phyloP scores from a whole-genome alignment of 371 early-diverging fungal genomes.

The Mucor ambiguus region DNA sequence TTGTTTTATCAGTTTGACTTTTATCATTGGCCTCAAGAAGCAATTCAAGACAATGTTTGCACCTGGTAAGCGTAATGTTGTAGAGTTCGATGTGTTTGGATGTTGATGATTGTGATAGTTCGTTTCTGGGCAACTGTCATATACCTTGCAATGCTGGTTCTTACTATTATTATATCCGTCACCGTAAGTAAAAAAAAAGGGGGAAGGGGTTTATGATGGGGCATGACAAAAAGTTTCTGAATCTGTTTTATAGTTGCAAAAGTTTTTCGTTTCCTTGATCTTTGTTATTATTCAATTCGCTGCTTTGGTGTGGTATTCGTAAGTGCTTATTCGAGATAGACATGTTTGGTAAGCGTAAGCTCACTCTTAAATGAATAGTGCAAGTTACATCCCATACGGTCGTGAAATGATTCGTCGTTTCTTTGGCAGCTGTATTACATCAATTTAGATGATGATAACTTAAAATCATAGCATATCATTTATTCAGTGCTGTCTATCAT shows the following conservation, averaged over 20 bases:
- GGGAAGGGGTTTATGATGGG: not conserved
- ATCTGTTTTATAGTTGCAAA: constrained; percentile 33
- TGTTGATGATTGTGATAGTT: constrained; percentile 13
- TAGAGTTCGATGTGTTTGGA: not conserved
- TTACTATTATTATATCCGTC: constrained; percentile 37
- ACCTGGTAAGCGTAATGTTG: constrained; percentile 51
- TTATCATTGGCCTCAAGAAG: constrained; percentile 83
- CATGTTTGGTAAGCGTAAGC: not conserved
- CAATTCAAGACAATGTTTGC: constrained; percentile 87
- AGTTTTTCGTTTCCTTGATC: constrained; percentile 67
- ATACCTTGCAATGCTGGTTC: constrained; percentile 33
- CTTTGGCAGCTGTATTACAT: constrained; percentile 52
- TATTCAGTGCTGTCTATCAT: not conserved
- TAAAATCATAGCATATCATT: not conserved
- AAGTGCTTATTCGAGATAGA: constrained; percentile 24
- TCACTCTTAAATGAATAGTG: constrained; percentile 23
- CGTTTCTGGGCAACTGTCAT: constrained; percentile 48
- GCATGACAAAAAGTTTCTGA: not conserved
- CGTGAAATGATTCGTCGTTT: constrained; percentile 50
- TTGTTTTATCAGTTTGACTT: constrained; percentile 89
- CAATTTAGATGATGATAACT: constrained; percentile 30
- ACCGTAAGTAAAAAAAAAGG: constrained; percentile 30
- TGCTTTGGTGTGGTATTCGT: constrained; percentile 86
- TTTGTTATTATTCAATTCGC: constrained; percentile 81
- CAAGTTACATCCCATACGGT: constrained; percentile 58